Conservation (phyloP, 2,329 filamentous ascomycete species). For the Celoporthe dispersa region DNA sequence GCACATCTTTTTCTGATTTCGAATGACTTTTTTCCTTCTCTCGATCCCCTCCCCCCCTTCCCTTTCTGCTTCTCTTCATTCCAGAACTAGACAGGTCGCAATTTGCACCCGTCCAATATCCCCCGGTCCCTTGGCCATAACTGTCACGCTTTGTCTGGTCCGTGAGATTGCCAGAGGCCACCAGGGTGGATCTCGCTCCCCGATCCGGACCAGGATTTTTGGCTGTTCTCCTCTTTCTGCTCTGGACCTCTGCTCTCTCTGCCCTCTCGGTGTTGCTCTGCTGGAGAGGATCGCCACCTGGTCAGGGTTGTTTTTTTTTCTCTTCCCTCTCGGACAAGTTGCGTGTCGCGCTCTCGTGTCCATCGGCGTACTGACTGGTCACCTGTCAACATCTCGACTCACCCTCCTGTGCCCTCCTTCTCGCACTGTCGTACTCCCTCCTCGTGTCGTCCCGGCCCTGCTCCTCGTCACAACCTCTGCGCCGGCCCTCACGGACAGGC, state of each 20-base stretch:
- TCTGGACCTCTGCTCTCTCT: neutral
- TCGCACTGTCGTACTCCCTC: neutral
- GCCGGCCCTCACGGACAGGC: too few species aligned
- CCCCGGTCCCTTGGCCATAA: constrained; percentile 20
- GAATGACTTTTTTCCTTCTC: neutral
- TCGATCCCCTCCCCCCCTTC: neutral
- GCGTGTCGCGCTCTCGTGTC: neutral
- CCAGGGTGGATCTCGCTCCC: constrained; percentile 24
- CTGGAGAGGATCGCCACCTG: neutral
- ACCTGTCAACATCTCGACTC: constrained; percentile 6
- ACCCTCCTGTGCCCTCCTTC: neutral
- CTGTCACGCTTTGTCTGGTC: constrained; percentile 22
- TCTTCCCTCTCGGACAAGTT: neutral
- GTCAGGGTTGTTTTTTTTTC: neutral
- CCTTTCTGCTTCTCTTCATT: constrained; percentile 1
- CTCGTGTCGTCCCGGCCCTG: too few species aligned
- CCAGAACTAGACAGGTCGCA: constrained; percentile 16
- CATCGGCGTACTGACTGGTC: neutral
- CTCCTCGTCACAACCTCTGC: too few species aligned
- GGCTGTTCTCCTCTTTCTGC: neutral
- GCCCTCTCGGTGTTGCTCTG: neutral
- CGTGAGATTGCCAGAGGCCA: constrained; percentile 23
- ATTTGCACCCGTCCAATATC: constrained; percentile 20
- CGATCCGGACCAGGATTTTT: constrained; percentile 14
- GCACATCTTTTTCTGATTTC: neutral